Conservation (phyloP, 225 moss, liverwort and hornwort genomes). For the Lunularia cruciata region DNA sequence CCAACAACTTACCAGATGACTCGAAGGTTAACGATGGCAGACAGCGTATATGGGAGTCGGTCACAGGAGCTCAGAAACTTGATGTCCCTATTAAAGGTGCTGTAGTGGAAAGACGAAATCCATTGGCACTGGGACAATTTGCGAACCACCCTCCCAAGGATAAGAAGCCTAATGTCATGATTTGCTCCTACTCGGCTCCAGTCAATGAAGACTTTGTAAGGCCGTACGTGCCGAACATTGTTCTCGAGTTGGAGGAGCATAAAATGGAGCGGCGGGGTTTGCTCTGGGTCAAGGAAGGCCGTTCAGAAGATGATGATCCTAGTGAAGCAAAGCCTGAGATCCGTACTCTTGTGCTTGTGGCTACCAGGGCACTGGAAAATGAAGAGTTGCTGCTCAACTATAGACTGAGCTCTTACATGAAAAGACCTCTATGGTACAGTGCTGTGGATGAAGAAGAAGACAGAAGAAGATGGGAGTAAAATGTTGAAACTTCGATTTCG, state of each 20-base stretch:
- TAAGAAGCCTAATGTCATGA: constrained; percentile 77
- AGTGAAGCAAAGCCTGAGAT: constrained; percentile 44
- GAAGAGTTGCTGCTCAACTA: constrained; percentile 91
- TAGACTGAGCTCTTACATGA: constrained; percentile 73
- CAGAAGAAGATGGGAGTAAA: constrained; percentile 71
- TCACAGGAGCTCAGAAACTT: constrained; percentile 51
- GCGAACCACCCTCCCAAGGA: constrained; percentile 85
- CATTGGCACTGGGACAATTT: constrained; percentile 84
- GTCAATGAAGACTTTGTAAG: constrained; percentile 41
- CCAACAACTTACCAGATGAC: background rate
- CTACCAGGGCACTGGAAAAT: constrained; percentile 63
- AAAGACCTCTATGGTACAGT: constrained; percentile 76
- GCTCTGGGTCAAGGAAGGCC: constrained; percentile 87
- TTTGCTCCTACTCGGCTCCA: constrained; percentile 62
- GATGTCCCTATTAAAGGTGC: constrained; percentile 55
- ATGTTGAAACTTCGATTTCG: too few relatives aligned
- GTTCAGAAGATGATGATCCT: constrained; percentile 37
- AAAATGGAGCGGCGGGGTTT: constrained; percentile 81
- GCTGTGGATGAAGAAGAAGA: constrained; percentile 88
- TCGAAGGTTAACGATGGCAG: constrained; percentile 18
- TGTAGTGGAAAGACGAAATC: constrained; percentile 73
- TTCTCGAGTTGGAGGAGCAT: constrained; percentile 63
- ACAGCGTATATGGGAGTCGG: constrained; percentile 56
- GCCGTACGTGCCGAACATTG: constrained; percentile 78
- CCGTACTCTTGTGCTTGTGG: constrained; percentile 75